Base-by-base conservation (phyloP, 2,329 filamentous ascomycete genomes). In the Triangularia setosa region DNA sequence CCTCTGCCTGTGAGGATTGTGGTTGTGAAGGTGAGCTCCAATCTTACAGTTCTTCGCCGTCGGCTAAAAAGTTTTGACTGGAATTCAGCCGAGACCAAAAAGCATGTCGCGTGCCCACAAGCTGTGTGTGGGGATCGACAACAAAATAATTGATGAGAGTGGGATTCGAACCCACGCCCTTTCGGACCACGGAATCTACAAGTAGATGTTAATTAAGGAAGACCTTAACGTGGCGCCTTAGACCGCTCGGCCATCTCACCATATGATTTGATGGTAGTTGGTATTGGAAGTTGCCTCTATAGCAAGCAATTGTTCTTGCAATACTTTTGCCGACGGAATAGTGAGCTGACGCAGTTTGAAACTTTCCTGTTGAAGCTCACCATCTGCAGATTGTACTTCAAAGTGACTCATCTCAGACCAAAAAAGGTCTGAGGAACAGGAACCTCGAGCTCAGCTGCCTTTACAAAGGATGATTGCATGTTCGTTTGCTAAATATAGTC, bases 141-240 rank as follows among this genome's bases (percentile, higher is more conserved):
- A 4, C 21, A 48, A 48, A 48, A 11, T 48, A n/a, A 8, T 2
- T 48, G 40, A 48, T 48, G 40, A 48, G 40, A 48, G 40, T 48
- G 40, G 40, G 40, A 48, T 48, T 48, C 40, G 40, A 48, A 48
- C 40, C 40, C 40, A 48, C 40, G 40, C 40, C 40, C 40, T 48
- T 48, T 48, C 40, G 40, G 40, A 48, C 40, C 40, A 48, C 40
- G 40, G 40, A 48, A 48, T 48, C 18, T 48, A 48, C 40, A 8
- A 2, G 40, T 48, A 48, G 18, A 48, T 48, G 18, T 48, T 48
- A n/a, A 48, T 48, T 48, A 48, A 48, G 40, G 40, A 48, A 21
- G 40, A 48, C 40, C 40, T 48, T 48, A 48, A 48, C 40, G 40
- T 48, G 40, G 40, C 40, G 40, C 40, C 40, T 48, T 48, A 48